Evolutionary conservation across 2,329 filamentous ascomycete species (phyloP), one percentile per base, ranked within the genome.

Genomic region (Stachybotrys echinatus): DNA sequence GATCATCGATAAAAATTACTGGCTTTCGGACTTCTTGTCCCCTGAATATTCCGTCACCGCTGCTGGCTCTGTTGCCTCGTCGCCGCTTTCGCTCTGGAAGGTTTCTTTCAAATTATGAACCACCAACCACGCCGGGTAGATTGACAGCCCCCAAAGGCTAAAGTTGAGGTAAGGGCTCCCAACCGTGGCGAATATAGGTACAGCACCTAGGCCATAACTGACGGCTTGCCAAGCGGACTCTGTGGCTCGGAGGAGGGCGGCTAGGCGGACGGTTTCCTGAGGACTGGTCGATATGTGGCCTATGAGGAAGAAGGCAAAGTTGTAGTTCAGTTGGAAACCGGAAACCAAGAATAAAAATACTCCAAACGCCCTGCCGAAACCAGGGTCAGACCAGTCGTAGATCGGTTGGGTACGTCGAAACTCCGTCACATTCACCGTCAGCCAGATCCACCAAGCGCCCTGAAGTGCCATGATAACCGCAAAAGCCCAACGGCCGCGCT

Each of bases 271-370:
- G 0, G 87, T 77, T 55, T 88, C 81, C 37, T 77, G 74, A 23
- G 84, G 74, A 12, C 73, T 72, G 2, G 70, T 67, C 0, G 85
- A 83, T 3, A 88, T 62, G 53, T 86, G 82, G 0, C 78, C 74
- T 12, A 88, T 77, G 48, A 88, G 72, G 59, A 88, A 88, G 65
- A 87, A 87, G 6, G 86, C 65, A 60, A 81, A 87, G 55, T 88
- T 74, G 61, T 88, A 88, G 58, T 88, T 88, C n/a, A 87, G 56
- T 61, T 88, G 84, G 53, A 88, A 88, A 0, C 81, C 78, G n/a
- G 77, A 69, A 2, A 83, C 80, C 58, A 85, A 73, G 55, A 88
- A 78, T 5, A 88, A 55, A 58, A 85, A 88, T 23, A 87, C 71
- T 0, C 76, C 79, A 54, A 88, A 89, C 0, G 74, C 80, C 34